These are phyloP conservation scores for Xanthoparmelia taractica DNA, from an alignment of 495 filamentous ascomycete species.

Conservation along the genomic window DNA sequence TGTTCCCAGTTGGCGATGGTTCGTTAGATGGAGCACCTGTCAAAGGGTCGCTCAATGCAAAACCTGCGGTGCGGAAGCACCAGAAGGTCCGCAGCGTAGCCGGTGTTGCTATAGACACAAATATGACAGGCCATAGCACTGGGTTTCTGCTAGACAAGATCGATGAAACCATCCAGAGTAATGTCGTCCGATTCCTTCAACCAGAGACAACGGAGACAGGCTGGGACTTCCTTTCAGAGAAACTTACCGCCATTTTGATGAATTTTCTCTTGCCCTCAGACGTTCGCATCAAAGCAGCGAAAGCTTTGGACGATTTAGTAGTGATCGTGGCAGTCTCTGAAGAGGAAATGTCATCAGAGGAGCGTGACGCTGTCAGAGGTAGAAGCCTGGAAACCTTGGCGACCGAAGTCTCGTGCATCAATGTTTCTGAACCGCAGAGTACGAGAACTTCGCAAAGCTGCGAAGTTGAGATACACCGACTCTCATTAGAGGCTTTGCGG, in stretches of 20 bases:
- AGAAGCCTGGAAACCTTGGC: conserved; percentile 65
- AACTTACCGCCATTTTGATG: conserved; percentile 59
- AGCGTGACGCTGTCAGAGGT: conserved; percentile 52
- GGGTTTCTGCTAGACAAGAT: conserved; percentile 78
- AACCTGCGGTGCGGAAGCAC: conserved; percentile 36
- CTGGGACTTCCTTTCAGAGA: conserved; percentile 64
- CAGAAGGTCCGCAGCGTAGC: conserved; percentile 56
- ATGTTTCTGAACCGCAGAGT: conserved; percentile 25
- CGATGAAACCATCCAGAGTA: conserved; percentile 67
- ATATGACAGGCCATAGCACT: conserved; percentile 47
- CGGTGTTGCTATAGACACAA: conserved; percentile 38
- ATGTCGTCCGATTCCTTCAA: conserved; percentile 64
- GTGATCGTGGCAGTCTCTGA: conserved; percentile 53
- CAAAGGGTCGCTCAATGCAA: conserved; percentile 30
- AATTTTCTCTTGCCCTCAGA: conserved; percentile 45
- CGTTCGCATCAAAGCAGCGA: conserved; percentile 63
- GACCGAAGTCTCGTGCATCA: conserved; percentile 47
- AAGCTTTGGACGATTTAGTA: conserved; percentile 65
- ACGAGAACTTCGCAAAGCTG: conserved; percentile 27
- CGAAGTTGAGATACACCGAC: conserved; percentile 75
- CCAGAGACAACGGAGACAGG: conserved; percentile 55
- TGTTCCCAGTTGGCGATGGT: conserved; percentile 34
- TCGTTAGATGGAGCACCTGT: conserved; percentile 28
- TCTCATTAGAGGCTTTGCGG: conserved; percentile 72
- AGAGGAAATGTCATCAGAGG: conserved; percentile 40